Evolutionary conservation across 495 filamentous ascomycete genomes (phyloP).

Genomic region (Trichoderma virens): DNA sequence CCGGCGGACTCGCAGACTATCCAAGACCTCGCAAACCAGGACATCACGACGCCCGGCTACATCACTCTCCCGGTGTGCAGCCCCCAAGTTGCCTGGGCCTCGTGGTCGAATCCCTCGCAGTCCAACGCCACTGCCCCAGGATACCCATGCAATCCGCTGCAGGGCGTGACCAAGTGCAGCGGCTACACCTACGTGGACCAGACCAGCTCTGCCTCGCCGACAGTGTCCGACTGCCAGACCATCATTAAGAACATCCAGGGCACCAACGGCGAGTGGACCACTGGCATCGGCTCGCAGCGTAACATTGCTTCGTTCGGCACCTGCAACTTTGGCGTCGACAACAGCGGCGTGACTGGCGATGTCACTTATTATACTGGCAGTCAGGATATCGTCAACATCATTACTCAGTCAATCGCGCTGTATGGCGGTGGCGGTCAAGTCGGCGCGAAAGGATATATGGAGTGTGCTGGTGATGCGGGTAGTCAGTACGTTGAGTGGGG

Average conservation of each 20-base stretch:
- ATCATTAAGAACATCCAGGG: conserved; percentile 30
- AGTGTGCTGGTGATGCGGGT: conserved; percentile 17
- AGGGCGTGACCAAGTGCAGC: conserved; percentile 19
- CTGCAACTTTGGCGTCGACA: conserved; percentile 16
- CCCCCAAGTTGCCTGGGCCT: conserved; percentile 16
- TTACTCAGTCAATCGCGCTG: conserved; percentile 17
- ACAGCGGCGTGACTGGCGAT: conserved; percentile 10
- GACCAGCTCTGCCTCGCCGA: conserved; percentile 23
- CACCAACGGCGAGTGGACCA: conserved; percentile 10
- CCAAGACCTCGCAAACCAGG: conserved; percentile 16
- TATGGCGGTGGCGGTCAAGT: conserved; percentile 20
- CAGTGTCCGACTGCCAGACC: conserved; percentile 21
- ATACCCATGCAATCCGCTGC: conserved; percentile 24
- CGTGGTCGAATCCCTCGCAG: conserved; percentile 15
- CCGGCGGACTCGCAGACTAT: conserved; percentile 14
- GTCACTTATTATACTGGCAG: conserved; percentile 17
- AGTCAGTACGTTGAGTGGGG: conserved; percentile 18
- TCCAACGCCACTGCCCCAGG: conserved; percentile 11
- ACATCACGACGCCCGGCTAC: conserved; percentile 24
- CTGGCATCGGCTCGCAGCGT: conserved; percentile 13
- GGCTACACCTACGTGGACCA: conserved; percentile 23
- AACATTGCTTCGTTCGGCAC: conserved; percentile 13
- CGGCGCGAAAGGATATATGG: conserved; percentile 24
- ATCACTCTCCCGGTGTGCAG: conserved; percentile 29
- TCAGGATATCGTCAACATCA: conserved; percentile 25